phyloP scores from a whole-genome alignment of 768 basidiomycete genomes.

The Kondoa subrosea region DNA sequence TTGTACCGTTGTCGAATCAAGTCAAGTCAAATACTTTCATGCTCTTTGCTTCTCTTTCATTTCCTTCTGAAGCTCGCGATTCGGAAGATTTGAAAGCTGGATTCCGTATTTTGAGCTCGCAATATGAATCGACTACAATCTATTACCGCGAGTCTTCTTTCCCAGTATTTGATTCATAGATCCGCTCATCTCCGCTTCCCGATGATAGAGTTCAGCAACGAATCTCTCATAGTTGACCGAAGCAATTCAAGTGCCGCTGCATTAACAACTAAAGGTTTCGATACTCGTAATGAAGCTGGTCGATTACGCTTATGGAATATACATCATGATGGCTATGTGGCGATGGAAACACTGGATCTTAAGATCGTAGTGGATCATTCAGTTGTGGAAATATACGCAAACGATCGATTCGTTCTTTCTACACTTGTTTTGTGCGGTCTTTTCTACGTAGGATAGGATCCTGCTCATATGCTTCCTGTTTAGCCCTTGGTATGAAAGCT shows the following conservation, averaged over 20 bases:
- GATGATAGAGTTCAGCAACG: background rate
- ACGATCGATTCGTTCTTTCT: background rate
- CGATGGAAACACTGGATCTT: background rate
- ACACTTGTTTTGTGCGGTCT: background rate
- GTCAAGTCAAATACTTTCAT: background rate
- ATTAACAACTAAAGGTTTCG: background rate
- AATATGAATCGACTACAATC: background rate
- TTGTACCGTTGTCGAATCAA: background rate
- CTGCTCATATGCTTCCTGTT: background rate
- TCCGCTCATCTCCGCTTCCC: no score
- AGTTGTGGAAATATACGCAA: background rate
- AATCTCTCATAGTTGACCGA: background rate
- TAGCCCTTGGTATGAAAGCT: background rate
- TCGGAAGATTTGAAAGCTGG: background rate
- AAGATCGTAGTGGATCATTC: background rate
- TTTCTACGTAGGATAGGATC: background rate
- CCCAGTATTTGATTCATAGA: background rate
- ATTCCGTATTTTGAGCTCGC: background rate
- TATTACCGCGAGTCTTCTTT: background rate
- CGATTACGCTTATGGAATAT: background rate
- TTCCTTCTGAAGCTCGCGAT: background rate
- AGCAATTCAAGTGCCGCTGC: background rate
- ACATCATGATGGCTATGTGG: background rate
- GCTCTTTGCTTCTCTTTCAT: background rate
- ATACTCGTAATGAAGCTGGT: background rate